A percentile compares a stretch with the other conserved stretches of the same genome.
These are phyloP conservation scores for Fonsecaea pugnacius DNA, from an alignment of 2,329 filamentous ascomycete species.

Conservation along the genomic window DNA sequence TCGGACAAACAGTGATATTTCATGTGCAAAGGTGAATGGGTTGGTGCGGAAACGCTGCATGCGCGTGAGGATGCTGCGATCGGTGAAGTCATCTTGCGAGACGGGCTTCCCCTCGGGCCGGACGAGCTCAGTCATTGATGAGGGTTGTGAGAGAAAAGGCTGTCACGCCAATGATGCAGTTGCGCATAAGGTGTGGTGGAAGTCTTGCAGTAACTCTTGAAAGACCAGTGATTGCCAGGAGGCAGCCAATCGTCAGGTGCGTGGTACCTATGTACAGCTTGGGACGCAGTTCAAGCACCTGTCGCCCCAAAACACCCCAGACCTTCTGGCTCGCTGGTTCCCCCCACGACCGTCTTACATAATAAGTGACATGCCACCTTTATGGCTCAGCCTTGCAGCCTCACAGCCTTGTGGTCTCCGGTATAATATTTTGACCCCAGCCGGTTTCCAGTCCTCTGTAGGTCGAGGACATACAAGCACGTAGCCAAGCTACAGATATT, in stretches of 20 bases:
- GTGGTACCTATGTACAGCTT: no score
- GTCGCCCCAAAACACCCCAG: neutral
- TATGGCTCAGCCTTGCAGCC: neutral
- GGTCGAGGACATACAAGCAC: no score
- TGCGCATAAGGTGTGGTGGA: neutral
- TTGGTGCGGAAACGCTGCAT: constrained; percentile 83
- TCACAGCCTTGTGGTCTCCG: no score
- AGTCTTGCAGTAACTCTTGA: neutral
- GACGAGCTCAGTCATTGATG: constrained; percentile 25
- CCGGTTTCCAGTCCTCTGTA: no score
- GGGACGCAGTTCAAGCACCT: no score
- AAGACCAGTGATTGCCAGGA: neutral
- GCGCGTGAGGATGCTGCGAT: constrained; percentile 61
- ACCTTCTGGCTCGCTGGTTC: neutral
- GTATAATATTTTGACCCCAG: no score
- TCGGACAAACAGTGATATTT: constrained; percentile 90
- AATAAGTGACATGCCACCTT: no score
- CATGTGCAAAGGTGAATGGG: constrained; percentile 80
- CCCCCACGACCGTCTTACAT: neutral
- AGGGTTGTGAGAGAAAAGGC: neutral
- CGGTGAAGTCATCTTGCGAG: constrained; percentile 24
- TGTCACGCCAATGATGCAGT: neutral
- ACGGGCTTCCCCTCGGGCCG: constrained; percentile 19
- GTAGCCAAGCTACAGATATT: neutral
- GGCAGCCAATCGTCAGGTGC: no score